Base-by-base conservation (phyloP, 2,329 filamentous ascomycete species). In the Colletotrichum costaricense region DNA sequence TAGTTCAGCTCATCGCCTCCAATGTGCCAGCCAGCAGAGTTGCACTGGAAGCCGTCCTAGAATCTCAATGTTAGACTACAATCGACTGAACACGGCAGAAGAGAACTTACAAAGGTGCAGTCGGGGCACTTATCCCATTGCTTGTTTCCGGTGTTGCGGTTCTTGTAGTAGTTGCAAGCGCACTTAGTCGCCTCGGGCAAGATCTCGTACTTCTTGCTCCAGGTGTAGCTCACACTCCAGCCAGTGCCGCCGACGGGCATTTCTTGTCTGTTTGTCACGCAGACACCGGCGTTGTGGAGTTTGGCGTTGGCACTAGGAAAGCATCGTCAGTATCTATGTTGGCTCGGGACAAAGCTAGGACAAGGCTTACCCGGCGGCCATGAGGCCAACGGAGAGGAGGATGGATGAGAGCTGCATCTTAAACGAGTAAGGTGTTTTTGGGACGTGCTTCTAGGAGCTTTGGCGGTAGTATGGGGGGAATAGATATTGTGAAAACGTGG, bases 71-170 rank as follows among this genome's bases (percentile, higher is more conserved):
- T 9, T 24, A 11, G 8, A 22, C 12, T 0, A 5, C 2, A 3
- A 24, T 0, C 1, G 5, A 6, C 6, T 1, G 8, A 1, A 22
- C 7, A 2, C 3, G 4, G n/a, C 9, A 42, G 19, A 1, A 1
- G 9, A 12, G 9, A 4, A 60, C 68, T 55, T 49, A 72, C 70
- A 14, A 69, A 75, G 1, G 35, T 56, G 58, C 75, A 76, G 57
- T 76, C 75, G 5, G 74, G 69, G 60, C 75, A 76, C n/a, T 63
- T 62, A n/a, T 75, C 75, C 74, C 74, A 75, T 8, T 74, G 67
- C 9, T 76, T 75, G 64, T 67, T 68, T 19, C 75, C 74, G 4
- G 75, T 76, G 49, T 75, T 75, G 54, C 75, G 75, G 12, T 46
- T 24, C 56, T 52, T 72, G 64, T 76, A 76, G 19, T 57, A 46